Evolutionary conservation across 2,329 filamentous ascomycete genomes (phyloP).

Genomic region (Endocalyx cinctus): DNA sequence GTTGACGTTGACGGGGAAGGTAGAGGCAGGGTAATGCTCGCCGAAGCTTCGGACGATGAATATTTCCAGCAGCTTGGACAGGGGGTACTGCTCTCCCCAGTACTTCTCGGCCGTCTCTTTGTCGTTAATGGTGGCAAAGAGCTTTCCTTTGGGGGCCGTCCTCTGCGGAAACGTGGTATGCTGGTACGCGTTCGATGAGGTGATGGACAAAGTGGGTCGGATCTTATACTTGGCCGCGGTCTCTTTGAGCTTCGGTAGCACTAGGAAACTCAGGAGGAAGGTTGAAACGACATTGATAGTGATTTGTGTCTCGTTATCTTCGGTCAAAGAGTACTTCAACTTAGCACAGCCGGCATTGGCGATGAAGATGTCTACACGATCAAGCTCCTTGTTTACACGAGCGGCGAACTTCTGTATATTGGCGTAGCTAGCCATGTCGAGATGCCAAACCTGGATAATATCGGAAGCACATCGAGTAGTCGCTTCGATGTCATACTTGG

Average conservation of each 20-base stretch:
- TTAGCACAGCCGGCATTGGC: neutral
- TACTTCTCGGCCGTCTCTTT: slow-evolving; percentile 1
- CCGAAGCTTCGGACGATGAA: neutral
- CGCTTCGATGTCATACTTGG: no score
- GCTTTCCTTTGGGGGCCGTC: slow-evolving; percentile 3
- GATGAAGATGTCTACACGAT: neutral
- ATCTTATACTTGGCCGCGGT: neutral
- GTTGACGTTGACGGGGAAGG: slow-evolving; percentile 6
- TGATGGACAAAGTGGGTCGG: slow-evolving; percentile 6
- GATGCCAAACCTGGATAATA: neutral
- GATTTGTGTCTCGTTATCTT: neutral
- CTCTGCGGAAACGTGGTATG: no score
- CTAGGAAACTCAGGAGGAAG: neutral
- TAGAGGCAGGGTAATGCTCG: slow-evolving; percentile 4
- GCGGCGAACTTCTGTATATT: neutral
- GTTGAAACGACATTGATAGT: neutral
- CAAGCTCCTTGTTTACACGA: neutral
- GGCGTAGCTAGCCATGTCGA: neutral
- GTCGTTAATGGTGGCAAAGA: slow-evolving; percentile 7
- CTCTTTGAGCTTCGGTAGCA: neutral
- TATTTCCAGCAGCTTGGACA: neutral
- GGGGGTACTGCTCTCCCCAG: slow-evolving; percentile 4
- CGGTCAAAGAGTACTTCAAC: neutral
- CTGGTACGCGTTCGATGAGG: no score
- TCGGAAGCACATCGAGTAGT: no score